Conservation (phyloP, 371 early-diverging fungal genomes). For the Saksenaea vasiformis region DNA sequence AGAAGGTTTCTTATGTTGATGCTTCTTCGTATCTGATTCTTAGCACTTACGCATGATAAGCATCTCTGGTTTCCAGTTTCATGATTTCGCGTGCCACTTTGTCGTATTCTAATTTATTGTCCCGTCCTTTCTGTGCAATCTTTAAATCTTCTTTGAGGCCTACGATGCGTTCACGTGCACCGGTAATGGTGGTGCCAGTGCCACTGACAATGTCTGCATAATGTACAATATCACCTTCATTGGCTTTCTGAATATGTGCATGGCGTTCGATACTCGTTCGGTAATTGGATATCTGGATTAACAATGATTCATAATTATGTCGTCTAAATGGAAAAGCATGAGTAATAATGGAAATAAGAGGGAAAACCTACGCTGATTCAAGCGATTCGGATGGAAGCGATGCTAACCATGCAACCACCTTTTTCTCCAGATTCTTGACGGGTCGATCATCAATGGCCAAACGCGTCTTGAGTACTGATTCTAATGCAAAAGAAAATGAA, state of each 20-base stretch:
- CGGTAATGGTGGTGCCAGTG: constrained; percentile 32
- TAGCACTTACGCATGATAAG: constrained; percentile 46
- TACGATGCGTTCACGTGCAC: constrained; percentile 36
- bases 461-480: constrained; percentile 29
- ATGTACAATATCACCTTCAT: constrained; percentile 43
- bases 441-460: constrained; percentile 48
- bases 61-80: constrained; percentile 45
- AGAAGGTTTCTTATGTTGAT: neutral
- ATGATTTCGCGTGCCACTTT: constrained; percentile 55
- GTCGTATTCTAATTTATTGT: constrained; percentile 61
- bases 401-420: constrained; percentile 26
- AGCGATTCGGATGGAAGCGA: constrained; percentile 27
- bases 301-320: constrained; percentile 30
- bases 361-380: constrained; percentile 33
- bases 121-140: constrained; percentile 45
- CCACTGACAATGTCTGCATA: constrained; percentile 39
- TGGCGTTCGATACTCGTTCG: constrained; percentile 40
- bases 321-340: constrained; percentile 22
- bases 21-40: neutral
- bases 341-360: neutral
- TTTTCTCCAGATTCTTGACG: constrained; percentile 37
- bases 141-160: constrained; percentile 46
- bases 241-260: constrained; percentile 47
- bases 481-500: neutral
- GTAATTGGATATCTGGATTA: constrained; percentile 37